Percentiles rank a stretch among this genome's conserved stretches.
These are phyloP conservation scores for Solanum piurae DNA, from an alignment of 257 asterid genomes.

Conservation along the genomic window DNA sequence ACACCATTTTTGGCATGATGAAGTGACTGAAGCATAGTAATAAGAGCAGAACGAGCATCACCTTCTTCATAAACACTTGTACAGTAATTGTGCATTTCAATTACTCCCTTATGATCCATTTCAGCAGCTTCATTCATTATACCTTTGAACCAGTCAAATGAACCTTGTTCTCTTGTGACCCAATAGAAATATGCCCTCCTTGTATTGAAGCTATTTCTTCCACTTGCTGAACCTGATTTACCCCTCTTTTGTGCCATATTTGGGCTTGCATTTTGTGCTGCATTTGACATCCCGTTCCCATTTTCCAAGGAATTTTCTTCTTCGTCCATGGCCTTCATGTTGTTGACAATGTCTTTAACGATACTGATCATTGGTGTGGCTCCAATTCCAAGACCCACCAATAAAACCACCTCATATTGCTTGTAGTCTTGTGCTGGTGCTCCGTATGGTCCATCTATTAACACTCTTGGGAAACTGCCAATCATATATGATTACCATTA, in stretches of 20 bases:
- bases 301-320: constrained; percentile 34
- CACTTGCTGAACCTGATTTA: constrained; percentile 14
- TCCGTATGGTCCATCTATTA: constrained; percentile 87
- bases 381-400: constrained; percentile 80
- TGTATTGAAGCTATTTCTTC: constrained; percentile 36
- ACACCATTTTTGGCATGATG: constrained; percentile 78
- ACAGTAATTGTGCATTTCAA: constrained; percentile 88
- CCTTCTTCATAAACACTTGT: constrained; percentile 87
- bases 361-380: constrained; percentile 95
- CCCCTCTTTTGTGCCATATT: constrained; percentile 9
- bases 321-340: constrained; percentile 58
- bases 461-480: constrained; percentile 57
- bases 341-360: constrained; percentile 75
- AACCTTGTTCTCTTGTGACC: constrained; percentile 86
- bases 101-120: constrained; percentile 55
- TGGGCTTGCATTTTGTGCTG: constrained; percentile 1
- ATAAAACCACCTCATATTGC: constrained; percentile 70
- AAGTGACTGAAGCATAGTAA: constrained; percentile 77
- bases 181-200: constrained; percentile 79
- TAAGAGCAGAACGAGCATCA: constrained; percentile 81
- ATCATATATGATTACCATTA: neutral
- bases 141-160: constrained; percentile 85
- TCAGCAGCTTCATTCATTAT: constrained; percentile 84
- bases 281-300: constrained; percentile 7
- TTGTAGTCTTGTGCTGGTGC: constrained; percentile 97